Conservation (phyloP, 1,284 basidiomycete species). For the Omphalotus olearius region DNA sequence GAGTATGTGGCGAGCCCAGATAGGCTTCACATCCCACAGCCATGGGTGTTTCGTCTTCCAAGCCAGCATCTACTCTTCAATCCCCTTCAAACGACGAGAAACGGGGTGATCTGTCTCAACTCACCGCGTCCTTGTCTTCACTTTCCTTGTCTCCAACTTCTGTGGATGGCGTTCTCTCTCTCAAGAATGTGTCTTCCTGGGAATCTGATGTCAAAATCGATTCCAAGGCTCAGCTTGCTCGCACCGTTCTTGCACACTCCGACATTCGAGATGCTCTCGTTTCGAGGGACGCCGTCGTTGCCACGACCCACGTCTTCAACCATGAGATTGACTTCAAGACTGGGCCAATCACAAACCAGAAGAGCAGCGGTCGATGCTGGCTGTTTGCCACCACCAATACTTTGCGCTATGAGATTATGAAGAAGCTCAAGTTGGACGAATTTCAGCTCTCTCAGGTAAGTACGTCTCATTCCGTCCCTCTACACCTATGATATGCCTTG, state of each 20-base stretch:
- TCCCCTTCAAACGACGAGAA: slow-evolving; percentile 8
- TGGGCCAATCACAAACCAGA: slow-evolving; percentile 85
- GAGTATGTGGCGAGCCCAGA: too few relatives aligned
- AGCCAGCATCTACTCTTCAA: not conserved
- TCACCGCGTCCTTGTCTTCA: not conserved
- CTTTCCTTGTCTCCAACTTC: slow-evolving; percentile 25
- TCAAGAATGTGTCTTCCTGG: slow-evolving; percentile 60
- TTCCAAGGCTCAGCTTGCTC: slow-evolving; percentile 72
- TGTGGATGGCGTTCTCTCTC: slow-evolving; percentile 56
- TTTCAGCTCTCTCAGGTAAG: slow-evolving; percentile 86
- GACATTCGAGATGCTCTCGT: slow-evolving; percentile 67
- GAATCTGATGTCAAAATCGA: slow-evolving; percentile 52
- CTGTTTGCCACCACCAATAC: slow-evolving; percentile 90
- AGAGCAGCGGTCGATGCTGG: slow-evolving; percentile 87
- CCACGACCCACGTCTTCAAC: slow-evolving; percentile 84
- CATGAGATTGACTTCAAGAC: slow-evolving; percentile 76
- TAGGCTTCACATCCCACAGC: too few relatives aligned
- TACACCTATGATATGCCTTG: not conserved
- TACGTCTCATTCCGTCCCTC: slow-evolving; percentile 4
- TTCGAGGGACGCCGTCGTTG: slow-evolving; percentile 59
- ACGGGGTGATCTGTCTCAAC: not conserved
- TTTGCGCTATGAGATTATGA: slow-evolving; percentile 80
- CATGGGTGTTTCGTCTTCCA: not conserved
- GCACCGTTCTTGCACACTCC: slow-evolving; percentile 76
- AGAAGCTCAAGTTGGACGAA: slow-evolving; percentile 79